Conservation (phyloP, 768 basidiomycete genomes). For the Phaeotremella skinneri region DNA sequence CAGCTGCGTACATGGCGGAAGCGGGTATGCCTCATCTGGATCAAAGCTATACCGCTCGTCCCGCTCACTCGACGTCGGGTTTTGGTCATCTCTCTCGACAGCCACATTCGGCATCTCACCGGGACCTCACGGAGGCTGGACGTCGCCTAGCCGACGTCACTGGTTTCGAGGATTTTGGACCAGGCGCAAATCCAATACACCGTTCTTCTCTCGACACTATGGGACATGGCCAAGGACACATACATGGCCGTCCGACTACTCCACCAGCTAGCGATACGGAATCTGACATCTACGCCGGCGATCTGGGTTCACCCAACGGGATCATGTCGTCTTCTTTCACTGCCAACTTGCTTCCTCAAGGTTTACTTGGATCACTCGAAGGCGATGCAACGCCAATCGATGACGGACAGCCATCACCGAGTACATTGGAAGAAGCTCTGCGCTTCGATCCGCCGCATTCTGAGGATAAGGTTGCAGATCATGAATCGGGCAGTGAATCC, state of each 20-base stretch:
- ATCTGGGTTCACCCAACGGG: conserved; percentile 51
- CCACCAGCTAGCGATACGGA: conserved; percentile 36
- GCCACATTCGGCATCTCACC: conserved; percentile 16
- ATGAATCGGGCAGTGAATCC: conserved; percentile 30
- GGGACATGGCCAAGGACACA: background rate
- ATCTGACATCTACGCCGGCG: conserved; percentile 41
- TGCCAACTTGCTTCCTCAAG: conserved; percentile 51
- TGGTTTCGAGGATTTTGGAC: conserved; percentile 52
- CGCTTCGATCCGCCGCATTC: conserved; percentile 8
- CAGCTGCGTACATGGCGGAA: conserved; percentile 48
- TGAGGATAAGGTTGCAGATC: conserved; percentile 10
- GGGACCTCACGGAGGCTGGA: conserved; percentile 14
- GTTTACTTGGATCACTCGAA: conserved; percentile 50
- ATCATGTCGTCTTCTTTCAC: conserved; percentile 50
- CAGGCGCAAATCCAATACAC: conserved; percentile 19
- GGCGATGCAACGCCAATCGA: conserved; percentile 46
- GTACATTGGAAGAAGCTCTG: conserved; percentile 17
- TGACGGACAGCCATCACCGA: conserved; percentile 11
- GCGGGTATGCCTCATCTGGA: conserved; percentile 47
- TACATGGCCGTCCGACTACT: conserved; percentile 6
- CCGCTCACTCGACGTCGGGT: conserved; percentile 15
- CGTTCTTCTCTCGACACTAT: conserved; percentile 2
- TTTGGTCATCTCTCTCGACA: conserved; percentile 25
- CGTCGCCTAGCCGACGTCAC: conserved; percentile 35
- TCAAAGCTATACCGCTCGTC: conserved; percentile 36